These are phyloP conservation scores for Backusella tarrabulga DNA, from an alignment of 192 early-diverging fungal species.

Conservation along the genomic window DNA sequence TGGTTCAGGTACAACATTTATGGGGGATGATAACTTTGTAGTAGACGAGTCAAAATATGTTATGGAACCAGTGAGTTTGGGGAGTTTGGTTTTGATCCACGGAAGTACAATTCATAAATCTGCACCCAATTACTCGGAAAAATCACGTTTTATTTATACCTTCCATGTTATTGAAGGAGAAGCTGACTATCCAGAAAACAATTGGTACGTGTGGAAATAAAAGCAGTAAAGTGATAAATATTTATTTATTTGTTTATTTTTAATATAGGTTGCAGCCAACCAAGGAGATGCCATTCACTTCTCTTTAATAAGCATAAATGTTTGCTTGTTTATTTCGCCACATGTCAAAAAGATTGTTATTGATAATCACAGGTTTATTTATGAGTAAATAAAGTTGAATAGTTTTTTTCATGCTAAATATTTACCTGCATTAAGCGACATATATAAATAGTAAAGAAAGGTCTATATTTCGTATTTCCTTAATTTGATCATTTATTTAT, in stretches of 20 bases:
- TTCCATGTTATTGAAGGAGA: slow-evolving; percentile 90
- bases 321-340: background rate
- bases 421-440: background rate
- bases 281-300: slow-evolving; percentile 7
- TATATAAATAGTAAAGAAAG: background rate
- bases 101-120: slow-evolving; percentile 85
- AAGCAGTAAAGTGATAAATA: background rate
- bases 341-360: background rate
- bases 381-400: background rate
- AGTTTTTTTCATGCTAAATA: background rate
- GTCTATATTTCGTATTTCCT: background rate
- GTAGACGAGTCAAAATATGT: slow-evolving; percentile 53
- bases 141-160: slow-evolving; percentile 90
- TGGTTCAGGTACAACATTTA: slow-evolving; percentile 58
- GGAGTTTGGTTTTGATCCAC: slow-evolving; percentile 87
- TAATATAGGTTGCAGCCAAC: slow-evolving; percentile 19
- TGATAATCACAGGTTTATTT: background rate
- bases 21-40: slow-evolving; percentile 42
- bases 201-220: slow-evolving; percentile 61
- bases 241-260: slow-evolving; percentile 1
- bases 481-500: background rate
- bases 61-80: slow-evolving; percentile 57
- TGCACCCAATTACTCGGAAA: slow-evolving; percentile 69
- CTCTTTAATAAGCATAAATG: slow-evolving; percentile 3
- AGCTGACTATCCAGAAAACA: slow-evolving; percentile 67